Conservation (phyloP, 352 stramenopile species). For the Phytophthora quininea region DNA sequence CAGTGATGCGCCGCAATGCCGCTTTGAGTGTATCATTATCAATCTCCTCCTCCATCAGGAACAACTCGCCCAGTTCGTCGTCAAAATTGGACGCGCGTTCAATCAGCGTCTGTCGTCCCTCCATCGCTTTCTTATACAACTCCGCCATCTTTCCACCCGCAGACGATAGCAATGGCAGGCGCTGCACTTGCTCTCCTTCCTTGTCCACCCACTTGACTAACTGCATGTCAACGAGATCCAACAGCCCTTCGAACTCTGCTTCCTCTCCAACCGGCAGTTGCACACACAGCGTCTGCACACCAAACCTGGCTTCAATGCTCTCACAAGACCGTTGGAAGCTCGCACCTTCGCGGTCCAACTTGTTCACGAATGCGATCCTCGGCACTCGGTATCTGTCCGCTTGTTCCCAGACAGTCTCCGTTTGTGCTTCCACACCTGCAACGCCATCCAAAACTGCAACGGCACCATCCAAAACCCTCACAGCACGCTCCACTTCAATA, state of each 20-base stretch:
- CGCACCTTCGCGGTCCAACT: constrained; percentile 95
- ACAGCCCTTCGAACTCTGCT: constrained; percentile 62
- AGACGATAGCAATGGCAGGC: constrained; percentile 51
- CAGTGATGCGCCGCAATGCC: constrained; percentile 69
- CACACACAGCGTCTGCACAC: constrained; percentile 63
- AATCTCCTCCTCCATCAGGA: constrained; percentile 73
- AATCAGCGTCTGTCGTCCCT: constrained; percentile 64
- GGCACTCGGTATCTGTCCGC: constrained; percentile 81
- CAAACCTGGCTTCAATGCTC: constrained; percentile 65
- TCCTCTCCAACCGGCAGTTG: constrained; percentile 75
- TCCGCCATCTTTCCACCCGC: constrained; percentile 55
- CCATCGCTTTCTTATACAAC: constrained; percentile 44
- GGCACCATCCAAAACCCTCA: constrained; percentile 98
- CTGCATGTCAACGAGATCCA: constrained; percentile 77
- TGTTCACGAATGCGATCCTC: constrained; percentile 97
- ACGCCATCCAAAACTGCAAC: constrained; percentile 97
- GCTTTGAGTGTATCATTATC: constrained; percentile 51
- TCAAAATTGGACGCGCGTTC: constrained; percentile 73
- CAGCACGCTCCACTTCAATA: constrained; percentile 97
- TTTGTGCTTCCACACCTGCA: constrained; percentile 94
- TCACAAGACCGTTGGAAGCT: constrained; percentile 92
- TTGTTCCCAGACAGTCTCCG: constrained; percentile 88
- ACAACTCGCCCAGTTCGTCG: constrained; percentile 75
- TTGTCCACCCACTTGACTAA: constrained; percentile 69
- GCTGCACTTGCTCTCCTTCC: constrained; percentile 60